These are phyloP conservation scores for Cladosporium sp. DNA, from an alignment of 2,329 filamentous ascomycete species.

Conservation along the genomic window DNA sequence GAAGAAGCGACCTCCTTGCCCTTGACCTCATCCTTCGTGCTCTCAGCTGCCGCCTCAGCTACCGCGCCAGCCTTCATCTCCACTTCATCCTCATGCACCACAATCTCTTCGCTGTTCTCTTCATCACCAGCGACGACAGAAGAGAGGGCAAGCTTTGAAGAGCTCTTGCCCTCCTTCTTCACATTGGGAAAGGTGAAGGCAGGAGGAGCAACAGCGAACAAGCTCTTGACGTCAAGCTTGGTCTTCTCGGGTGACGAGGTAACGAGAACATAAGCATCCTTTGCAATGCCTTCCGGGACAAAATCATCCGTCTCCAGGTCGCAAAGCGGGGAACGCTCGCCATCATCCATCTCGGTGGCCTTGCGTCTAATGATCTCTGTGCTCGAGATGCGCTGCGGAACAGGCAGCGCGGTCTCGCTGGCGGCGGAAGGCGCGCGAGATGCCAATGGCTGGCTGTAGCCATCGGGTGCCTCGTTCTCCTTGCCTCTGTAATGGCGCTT, in stretches of 20 bases:
- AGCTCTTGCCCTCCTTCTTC: slow-evolving; percentile 8
- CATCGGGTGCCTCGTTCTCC: slow-evolving; percentile 81
- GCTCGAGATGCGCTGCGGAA: slow-evolving; percentile 21
- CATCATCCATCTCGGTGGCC: slow-evolving; percentile 33
- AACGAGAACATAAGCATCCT: slow-evolving; percentile 29
- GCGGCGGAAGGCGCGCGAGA: slow-evolving; percentile 17
- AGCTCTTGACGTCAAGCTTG: slow-evolving; percentile 9
- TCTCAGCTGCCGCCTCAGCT: neutral
- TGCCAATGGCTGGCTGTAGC: slow-evolving; percentile 32
- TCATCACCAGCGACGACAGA: slow-evolving; percentile 12
- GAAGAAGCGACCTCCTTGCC: neutral
- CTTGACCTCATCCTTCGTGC: neutral
- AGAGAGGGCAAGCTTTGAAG: slow-evolving; percentile 9
- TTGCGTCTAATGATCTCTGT: slow-evolving; percentile 27
- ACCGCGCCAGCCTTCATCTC: neutral
- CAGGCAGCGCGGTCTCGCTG: slow-evolving; percentile 2
- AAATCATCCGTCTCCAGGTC: slow-evolving; percentile 34
- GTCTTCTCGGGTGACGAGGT: slow-evolving; percentile 17
- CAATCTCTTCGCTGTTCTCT: slow-evolving; percentile 21
- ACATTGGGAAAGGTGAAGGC: neutral
- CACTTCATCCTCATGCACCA: slow-evolving; percentile 25
- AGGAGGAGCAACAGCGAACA: slow-evolving; percentile 13
- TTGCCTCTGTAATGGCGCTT: slow-evolving; percentile 66
- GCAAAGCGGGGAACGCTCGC: slow-evolving; percentile 30
- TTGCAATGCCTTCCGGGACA: slow-evolving; percentile 30